Evolutionary conservation across 495 filamentous ascomycete genomes (phyloP).

Genomic region (Neurospora tetrasperma): DNA sequence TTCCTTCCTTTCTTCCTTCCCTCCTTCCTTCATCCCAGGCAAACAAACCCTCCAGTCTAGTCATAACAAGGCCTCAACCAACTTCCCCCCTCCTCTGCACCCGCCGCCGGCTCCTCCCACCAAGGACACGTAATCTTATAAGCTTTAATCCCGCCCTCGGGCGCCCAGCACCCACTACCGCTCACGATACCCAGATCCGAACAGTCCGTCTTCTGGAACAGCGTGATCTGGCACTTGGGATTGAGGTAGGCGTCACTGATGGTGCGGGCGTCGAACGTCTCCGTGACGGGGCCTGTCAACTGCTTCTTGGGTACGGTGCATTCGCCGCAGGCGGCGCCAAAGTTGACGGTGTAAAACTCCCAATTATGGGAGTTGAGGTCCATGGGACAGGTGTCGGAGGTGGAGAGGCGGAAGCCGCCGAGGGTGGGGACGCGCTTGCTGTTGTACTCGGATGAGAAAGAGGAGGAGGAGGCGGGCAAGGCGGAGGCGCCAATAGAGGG

Average conservation of each 20-base stretch:
- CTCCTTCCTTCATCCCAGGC: not conserved
- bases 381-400: not conserved
- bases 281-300: not conserved
- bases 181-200: slow-evolving; percentile 7
- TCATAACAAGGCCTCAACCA: not conserved
- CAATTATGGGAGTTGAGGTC: not conserved
- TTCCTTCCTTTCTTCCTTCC: not conserved
- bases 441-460: not conserved
- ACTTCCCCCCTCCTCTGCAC: not conserved
- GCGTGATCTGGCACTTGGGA: slow-evolving; percentile 7
- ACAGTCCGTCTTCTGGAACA: slow-evolving; percentile 6
- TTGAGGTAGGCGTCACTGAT: slow-evolving; percentile 3
- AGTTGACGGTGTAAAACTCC: not conserved
- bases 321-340: not conserved
- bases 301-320: not conserved
- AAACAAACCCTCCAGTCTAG: not conserved
- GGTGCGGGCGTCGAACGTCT: not conserved
- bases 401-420: not conserved
- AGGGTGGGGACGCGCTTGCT: not conserved
- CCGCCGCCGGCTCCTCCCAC: not conserved
- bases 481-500: not conserved
- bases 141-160: slow-evolving; percentile 4
- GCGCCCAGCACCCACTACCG: slow-evolving; percentile 7
- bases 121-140: slow-evolving; percentile 10
- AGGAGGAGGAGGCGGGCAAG: not conserved